Base-by-base conservation (phyloP, 2,329 filamentous ascomycete genomes). In the Fusarium nematophilum region DNA sequence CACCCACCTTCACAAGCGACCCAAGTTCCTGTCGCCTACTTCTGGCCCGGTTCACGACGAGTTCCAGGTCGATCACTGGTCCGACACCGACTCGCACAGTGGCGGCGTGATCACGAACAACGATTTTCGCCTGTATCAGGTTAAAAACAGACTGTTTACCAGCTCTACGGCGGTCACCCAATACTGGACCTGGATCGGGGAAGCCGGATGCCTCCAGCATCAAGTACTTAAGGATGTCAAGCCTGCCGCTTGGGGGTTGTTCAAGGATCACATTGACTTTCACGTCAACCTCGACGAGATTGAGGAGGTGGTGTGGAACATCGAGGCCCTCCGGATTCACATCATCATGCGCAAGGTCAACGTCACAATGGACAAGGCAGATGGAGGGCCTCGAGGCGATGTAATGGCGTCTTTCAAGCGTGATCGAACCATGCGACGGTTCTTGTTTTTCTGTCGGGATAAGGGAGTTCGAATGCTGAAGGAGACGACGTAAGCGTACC, bases 331-430 rank as follows among this genome's bases (percentile, higher is more conserved):
- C 8, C 79, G 78, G 56, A 72, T 85, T 10, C 63, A 80, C 6
- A 72, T 84, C 14, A 58, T 73, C 5, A 78, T 80, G 55, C 65
- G 67, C 14, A 68, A 71, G 4, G 60, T 69, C 5, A 70, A 69
- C 9, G 63, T 42, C 10, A 62, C 49, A 4, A 60, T 71, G 13
- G 57, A 67, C 30, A 62, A 64, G 11, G 57, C 64, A 15, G 72
- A 76, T 39, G 73, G 74, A 9, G 66, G 74, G 36, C 70, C 72
- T 9, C 71, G 80, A 6, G 81, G 81, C 3, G 75, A 82, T 36
- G 67, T 86, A 3, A 73, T 86, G 59, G 81, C 79, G 6, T 71
- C 76, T 49, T 86, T 86, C 62, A 83, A 83, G 68, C 71, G 83
- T 6, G 76, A 79, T 61, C 75, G 81, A 15, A 85, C 83, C 5